Base-by-base conservation (phyloP, 306 rosid species). In the Citrullus colocynthis region DNA sequence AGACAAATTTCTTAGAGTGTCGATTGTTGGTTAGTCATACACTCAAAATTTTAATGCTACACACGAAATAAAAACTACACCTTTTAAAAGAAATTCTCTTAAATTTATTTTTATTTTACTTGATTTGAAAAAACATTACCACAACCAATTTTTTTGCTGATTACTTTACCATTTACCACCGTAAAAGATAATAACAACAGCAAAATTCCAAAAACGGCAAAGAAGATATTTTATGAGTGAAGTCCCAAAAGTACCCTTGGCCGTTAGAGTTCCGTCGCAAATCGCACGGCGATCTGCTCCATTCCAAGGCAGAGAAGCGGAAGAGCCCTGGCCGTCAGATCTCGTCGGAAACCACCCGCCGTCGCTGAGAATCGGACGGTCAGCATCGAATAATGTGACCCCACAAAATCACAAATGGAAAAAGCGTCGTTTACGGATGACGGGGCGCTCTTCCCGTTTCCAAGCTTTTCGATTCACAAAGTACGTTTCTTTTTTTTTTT, bases 401-500 rank as follows among this genome's bases (percentile, higher is more conserved):
- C 81, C 81, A 66, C 75, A 54, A 52, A 74, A 74, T 74, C 78
- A 32, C 11, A 52, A 48, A 48, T 73, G 74, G 74, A 67, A 67
- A 67, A 67, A 41, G 55, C 74, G 74, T 67, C 74, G 74, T 67
- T 67, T 74, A 52, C 77, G 77, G 62, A 54, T 74, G 78, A 74
- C 78, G 78, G 78, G 62, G 78, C 78, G 62, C 49, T 74, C 78
- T 74, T 74, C 63, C 78, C 78, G 62, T 74, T 74, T 74, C 63
- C 63, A 54, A 74, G 63, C 45, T 52, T 73, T 73, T 73, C 62
- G 77, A 73, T 73, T 11, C 75, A 66, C 75, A 44, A 45, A 72
- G 60, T 73, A 72, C 76, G 59, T 49, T 72, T 71, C 13, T 16
- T 65, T 65, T n/a, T 6, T 3, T 36, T 1, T 39, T 32, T 24